Percentiles rank a stretch among this genome's conserved stretches.
Evolutionary conservation across 768 basidiomycete genomes (phyloP).

Genomic region (Macrolepiota fuliginosa): DNA sequence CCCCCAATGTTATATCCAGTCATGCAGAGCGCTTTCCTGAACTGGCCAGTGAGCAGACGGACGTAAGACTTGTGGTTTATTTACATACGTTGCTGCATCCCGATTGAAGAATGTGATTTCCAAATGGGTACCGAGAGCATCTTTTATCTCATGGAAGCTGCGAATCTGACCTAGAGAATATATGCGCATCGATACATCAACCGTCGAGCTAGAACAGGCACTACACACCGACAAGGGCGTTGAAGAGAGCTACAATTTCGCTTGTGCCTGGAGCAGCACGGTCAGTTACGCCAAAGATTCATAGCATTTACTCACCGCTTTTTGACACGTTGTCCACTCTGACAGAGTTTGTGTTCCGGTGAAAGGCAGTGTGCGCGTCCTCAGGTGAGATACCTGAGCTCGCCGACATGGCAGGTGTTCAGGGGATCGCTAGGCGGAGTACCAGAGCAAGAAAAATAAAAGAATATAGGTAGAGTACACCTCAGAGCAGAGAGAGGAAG

Average conservation of each 20-base stretch:
- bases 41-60: slow-evolving; percentile 7
- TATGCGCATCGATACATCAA: background rate
- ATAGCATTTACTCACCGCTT: slow-evolving; percentile 27
- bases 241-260: slow-evolving; percentile 58
- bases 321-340: slow-evolving; percentile 47
- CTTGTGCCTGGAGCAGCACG: slow-evolving; percentile 21
- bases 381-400: slow-evolving; percentile 27
- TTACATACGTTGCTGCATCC: slow-evolving; percentile 51
- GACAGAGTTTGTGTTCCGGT: slow-evolving; percentile 35
- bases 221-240: slow-evolving; percentile 49
- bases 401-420: slow-evolving; percentile 20
- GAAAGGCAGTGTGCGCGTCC: background rate
- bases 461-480: background rate
- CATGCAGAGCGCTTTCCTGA: slow-evolving; percentile 67
- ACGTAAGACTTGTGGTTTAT: background rate
- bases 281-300: background rate
- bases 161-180: slow-evolving; percentile 46
- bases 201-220: background rate
- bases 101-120: slow-evolving; percentile 53
- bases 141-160: slow-evolving; percentile 39
- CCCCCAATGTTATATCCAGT: slow-evolving; percentile 58
- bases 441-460: slow-evolving; percentile 7
- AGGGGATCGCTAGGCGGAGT: slow-evolving; percentile 6
- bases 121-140: slow-evolving; percentile 36
- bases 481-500: slow-evolving; percentile 14